These are phyloP conservation scores for Phlegmacium glaucopus DNA, from an alignment of 768 basidiomycete species.

Conservation along the genomic window DNA sequence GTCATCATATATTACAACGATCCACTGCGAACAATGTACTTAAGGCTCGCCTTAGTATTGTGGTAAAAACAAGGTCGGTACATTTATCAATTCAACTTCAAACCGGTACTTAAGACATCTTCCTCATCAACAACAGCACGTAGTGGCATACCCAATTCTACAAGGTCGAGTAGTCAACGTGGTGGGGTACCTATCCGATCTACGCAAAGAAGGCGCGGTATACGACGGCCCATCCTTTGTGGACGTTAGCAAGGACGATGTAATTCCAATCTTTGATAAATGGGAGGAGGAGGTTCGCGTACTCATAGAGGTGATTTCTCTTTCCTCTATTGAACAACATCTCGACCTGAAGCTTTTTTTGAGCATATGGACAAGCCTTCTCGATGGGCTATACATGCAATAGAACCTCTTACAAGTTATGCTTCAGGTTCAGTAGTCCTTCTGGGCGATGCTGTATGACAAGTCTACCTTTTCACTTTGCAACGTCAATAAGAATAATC, in stretches of 20 bases:
- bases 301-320: conserved; percentile 23
- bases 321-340: not conserved
- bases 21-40: not conserved
- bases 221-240: conserved; percentile 30
- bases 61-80: conserved; percentile 26
- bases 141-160: conserved; percentile 37
- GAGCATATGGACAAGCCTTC: conserved; percentile 30
- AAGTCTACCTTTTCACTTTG: not conserved
- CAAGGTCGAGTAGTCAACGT: conserved; percentile 34
- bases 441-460: conserved; percentile 43
- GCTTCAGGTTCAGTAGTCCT: conserved; percentile 35
- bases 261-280: conserved; percentile 22
- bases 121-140: conserved; percentile 26
- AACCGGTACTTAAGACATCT: too few species aligned
- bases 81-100: too few species aligned
- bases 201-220: conserved; percentile 22
- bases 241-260: conserved; percentile 28
- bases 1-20: not conserved
- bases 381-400: conserved; percentile 38
- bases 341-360: not conserved
- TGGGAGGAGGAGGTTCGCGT: conserved; percentile 35
- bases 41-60: conserved; percentile 21
- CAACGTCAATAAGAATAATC: not conserved
- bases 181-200: conserved; percentile 26
- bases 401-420: conserved; percentile 34